phyloP scores from a whole-genome alignment of 306 rosid species.

The Dalbergia cochinchinensis region DNA sequence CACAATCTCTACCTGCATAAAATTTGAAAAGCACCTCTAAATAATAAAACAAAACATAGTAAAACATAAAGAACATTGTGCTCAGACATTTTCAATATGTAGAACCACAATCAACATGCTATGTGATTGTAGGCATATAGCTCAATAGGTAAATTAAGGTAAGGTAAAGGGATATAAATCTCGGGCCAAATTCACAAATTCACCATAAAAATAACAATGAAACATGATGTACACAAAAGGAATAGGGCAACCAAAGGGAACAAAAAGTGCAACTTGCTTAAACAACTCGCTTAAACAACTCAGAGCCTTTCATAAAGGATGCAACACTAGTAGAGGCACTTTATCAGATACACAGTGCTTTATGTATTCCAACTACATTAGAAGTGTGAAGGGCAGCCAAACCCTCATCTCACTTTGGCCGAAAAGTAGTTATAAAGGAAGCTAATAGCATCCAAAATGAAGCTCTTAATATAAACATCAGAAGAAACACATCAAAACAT shows the following conservation, averaged over 20 bases:
- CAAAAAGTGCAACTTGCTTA: not conserved
- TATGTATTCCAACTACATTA: not conserved
- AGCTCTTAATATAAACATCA: not conserved
- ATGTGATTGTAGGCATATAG: too few relatives aligned
- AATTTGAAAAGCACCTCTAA: not conserved
- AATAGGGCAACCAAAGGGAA: not conserved
- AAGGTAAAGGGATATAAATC: too few relatives aligned
- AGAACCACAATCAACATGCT: not conserved
- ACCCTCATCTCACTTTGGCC: not conserved
- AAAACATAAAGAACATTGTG: conserved; percentile 10
- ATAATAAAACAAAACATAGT: conserved; percentile 20
- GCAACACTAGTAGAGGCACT: conserved; percentile 21
- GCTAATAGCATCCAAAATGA: not conserved
- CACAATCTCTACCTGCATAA: conserved; percentile 89
- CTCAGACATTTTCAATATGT: not conserved
- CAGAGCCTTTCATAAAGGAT: not conserved
- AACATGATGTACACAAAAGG: conserved; percentile 21
- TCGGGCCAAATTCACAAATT: not conserved
- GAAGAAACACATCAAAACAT: not conserved
- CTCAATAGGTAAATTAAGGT: too few relatives aligned
- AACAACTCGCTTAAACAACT: conserved; percentile 15
- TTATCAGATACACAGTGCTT: not conserved
- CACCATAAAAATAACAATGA: not conserved
- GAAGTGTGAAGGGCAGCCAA: not conserved
- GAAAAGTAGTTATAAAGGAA: not conserved